Conservation (phyloP, 805 yeast genomes). For the Saccharomycopsis vini region DNA sequence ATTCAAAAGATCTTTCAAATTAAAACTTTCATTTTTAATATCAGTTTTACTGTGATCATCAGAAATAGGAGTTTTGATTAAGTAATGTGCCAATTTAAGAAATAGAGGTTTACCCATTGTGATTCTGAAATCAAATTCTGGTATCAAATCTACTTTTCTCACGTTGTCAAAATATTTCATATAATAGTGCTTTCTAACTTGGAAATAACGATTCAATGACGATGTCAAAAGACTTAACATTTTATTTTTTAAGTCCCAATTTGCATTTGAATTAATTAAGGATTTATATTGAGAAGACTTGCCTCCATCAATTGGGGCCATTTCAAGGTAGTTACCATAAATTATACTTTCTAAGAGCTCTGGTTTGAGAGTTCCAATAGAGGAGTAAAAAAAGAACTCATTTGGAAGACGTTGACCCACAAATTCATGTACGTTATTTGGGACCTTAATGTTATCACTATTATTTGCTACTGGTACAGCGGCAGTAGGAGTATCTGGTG, state of each 20-base stretch:
- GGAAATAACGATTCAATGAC: conserved; percentile 75
- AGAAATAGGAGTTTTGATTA: background rate
- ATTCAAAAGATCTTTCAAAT: conserved; percentile 23
- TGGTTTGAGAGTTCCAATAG: conserved; percentile 62
- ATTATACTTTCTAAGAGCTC: conserved; percentile 59
- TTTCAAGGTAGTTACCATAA: conserved; percentile 51
- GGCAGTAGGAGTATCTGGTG: conserved; percentile 8
- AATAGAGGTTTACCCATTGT: conserved; percentile 33
- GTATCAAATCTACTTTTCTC: conserved; percentile 25
- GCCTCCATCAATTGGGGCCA: conserved; percentile 61
- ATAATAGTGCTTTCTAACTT: conserved; percentile 54
- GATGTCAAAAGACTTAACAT: conserved; percentile 62
- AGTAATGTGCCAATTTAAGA: conserved; percentile 25
- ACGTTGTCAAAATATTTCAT: conserved; percentile 45
- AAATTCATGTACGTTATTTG: conserved; percentile 73
- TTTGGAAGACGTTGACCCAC: conserved; percentile 81
- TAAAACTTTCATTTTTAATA: conserved; percentile 23
- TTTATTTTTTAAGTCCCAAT: conserved; percentile 43
- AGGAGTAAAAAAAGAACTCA: conserved; percentile 73
- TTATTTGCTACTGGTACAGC: conserved; percentile 11
- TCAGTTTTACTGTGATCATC: background rate
- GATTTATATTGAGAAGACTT: conserved; percentile 46
- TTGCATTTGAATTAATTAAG: conserved; percentile 38
- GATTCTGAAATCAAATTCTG: conserved; percentile 51
- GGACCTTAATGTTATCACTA: conserved; percentile 29